These are phyloP conservation scores for Boletus reticuloceps DNA, from an alignment of 768 basidiomycete genomes.

Conservation along the genomic window DNA sequence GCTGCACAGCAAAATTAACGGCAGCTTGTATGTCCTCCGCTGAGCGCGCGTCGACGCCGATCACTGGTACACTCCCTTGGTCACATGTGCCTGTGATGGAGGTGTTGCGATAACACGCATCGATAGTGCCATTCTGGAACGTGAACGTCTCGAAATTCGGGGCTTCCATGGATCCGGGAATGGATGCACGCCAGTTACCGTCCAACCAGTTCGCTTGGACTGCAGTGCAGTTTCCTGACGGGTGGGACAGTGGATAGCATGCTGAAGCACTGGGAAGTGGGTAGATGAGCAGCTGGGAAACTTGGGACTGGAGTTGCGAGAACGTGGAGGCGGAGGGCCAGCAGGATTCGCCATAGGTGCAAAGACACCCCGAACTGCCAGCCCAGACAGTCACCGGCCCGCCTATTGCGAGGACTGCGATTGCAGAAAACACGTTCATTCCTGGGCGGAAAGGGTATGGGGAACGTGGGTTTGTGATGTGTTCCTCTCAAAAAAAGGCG, in stretches of 20 bases:
- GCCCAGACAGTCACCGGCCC: neutral
- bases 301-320: constrained; percentile 11
- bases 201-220: constrained; percentile 29
- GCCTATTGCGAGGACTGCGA: neutral
- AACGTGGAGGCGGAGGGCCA: constrained; percentile 17
- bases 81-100: constrained; percentile 18
- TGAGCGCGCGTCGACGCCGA: constrained; percentile 24
- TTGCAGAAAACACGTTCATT: neutral
- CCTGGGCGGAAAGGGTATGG: neutral
- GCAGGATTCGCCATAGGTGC: constrained; percentile 17
- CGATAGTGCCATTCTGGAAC: constrained; percentile 44
- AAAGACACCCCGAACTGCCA: constrained; percentile 9
- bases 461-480: too few species aligned
- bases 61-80: constrained; percentile 25
- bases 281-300: constrained; percentile 17
- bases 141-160: constrained; percentile 34
- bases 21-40: constrained; percentile 26
- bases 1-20: constrained; percentile 21
- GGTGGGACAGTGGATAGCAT: constrained; percentile 15
- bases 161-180: constrained; percentile 40
- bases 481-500: neutral
- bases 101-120: constrained; percentile 33
- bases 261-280: constrained; percentile 16
- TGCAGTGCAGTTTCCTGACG: constrained; percentile 38
- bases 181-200: constrained; percentile 40